Evolutionary conservation across 2,329 filamentous ascomycete species (phyloP).

Genomic region (Elsinoe australis): DNA sequence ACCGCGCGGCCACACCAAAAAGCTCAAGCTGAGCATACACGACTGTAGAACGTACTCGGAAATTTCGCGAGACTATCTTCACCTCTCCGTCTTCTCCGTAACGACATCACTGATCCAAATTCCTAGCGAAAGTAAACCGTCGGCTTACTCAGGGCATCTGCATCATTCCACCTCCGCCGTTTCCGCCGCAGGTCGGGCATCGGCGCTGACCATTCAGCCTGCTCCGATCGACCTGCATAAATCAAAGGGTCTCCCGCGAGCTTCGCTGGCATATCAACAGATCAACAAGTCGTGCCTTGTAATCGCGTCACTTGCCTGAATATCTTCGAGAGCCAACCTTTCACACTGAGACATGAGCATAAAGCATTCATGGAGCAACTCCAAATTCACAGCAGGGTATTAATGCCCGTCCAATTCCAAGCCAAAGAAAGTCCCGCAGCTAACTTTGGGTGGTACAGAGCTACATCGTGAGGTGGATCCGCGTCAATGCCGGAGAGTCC

Average conservation of each 20-base stretch:
- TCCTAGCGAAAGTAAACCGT: background rate
- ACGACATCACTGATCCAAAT: constrained; percentile 2
- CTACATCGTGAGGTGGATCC: constrained; percentile 96
- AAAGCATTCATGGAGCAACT: constrained; percentile 14
- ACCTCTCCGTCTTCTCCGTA: background rate
- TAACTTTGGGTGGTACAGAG: constrained; percentile 51
- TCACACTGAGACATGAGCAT: background rate
- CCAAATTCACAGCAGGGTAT: constrained; percentile 17
- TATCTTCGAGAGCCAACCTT: too few species aligned
- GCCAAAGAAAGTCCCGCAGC: background rate
- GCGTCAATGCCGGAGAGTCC: constrained; percentile 80
- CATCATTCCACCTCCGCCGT: constrained; percentile 1
- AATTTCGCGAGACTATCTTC: background rate
- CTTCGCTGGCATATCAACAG: background rate
- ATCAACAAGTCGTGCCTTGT: background rate
- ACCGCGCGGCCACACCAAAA: constrained; percentile 3
- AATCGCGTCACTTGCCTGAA: too few species aligned
- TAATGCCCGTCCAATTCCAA: background rate
- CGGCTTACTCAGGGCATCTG: background rate
- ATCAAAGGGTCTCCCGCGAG: too few species aligned
- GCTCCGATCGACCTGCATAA: background rate
- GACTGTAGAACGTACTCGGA: background rate
- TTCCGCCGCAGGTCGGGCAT: background rate
- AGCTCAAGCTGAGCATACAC: constrained; percentile 5
- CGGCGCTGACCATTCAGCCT: background rate